phyloP scores from a whole-genome alignment of 1,284 basidiomycete species.

The Xerocomus minutiporus region DNA sequence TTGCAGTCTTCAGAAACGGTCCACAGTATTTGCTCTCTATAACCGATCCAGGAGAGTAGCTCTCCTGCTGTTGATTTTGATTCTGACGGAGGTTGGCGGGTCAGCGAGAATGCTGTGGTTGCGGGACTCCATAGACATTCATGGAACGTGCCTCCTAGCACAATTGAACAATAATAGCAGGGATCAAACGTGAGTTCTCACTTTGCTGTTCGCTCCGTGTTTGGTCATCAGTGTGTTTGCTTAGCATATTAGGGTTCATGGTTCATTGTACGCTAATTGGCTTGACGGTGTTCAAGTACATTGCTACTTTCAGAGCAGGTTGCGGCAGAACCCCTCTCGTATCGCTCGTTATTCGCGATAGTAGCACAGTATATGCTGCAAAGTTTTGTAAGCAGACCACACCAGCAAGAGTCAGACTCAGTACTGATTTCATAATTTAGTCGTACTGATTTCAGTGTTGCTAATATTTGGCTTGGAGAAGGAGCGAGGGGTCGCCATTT shows the following conservation, averaged over 20 bases:
- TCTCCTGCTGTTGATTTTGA: slow-evolving; percentile 10
- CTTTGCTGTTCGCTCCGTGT: neutral
- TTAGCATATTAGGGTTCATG: slow-evolving; percentile 14
- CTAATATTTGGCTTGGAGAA: slow-evolving; percentile 8
- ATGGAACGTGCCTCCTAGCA: slow-evolving; percentile 15
- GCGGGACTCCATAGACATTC: neutral
- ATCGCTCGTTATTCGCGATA: slow-evolving; percentile 21
- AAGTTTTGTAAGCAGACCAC: slow-evolving; percentile 7
- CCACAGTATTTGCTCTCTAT: slow-evolving; percentile 19
- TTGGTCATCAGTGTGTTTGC: neutral
- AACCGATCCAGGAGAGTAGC: slow-evolving; percentile 18
- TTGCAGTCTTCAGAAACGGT: neutral
- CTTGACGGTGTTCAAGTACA: slow-evolving; percentile 21
- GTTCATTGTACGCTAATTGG: slow-evolving; percentile 19
- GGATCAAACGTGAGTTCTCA: slow-evolving; percentile 11
- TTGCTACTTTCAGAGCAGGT: slow-evolving; percentile 7
- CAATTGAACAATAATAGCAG: neutral
- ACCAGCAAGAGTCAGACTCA: neutral
- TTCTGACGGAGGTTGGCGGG: slow-evolving; percentile 10
- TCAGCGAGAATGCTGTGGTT: slow-evolving; percentile 6
- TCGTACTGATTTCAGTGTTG: slow-evolving; percentile 7
- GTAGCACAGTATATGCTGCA: slow-evolving; percentile 10
- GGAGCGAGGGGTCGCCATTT: slow-evolving; percentile 6
- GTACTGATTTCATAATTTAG: slow-evolving; percentile 11
- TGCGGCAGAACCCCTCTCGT: slow-evolving; percentile 18